Conservation (phyloP, 768 basidiomycete species). For the Plicaturopsis crispa region DNA sequence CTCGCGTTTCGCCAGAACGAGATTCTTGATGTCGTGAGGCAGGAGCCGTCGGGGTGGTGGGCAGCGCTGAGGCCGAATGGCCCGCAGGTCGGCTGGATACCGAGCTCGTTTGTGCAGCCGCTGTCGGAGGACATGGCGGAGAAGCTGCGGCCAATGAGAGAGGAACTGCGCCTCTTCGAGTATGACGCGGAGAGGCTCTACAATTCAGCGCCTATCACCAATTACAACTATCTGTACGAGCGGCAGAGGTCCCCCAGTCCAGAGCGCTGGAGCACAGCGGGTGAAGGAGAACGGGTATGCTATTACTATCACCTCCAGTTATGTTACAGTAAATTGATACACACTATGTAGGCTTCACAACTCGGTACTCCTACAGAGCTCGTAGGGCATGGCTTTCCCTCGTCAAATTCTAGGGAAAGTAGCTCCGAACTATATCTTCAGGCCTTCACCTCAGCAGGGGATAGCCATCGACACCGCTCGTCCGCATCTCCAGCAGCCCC, state of each 20-base stretch:
- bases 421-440: no score
- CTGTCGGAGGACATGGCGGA: constrained; percentile 46
- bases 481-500: no score
- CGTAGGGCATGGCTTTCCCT: no score
- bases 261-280: not conserved
- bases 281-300: no score
- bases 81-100: constrained; percentile 65
- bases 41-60: constrained; percentile 77
- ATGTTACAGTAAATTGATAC: no score
- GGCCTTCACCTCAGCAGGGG: no score
- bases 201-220: constrained; percentile 28
- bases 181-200: constrained; percentile 40
- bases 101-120: constrained; percentile 57
- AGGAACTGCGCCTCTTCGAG: constrained; percentile 37
- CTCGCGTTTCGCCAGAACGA: constrained; percentile 61
- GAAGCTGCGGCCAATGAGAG: constrained; percentile 33
- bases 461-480: no score
- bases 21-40: constrained; percentile 58
- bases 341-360: no score
- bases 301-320: no score
- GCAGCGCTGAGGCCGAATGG: constrained; percentile 56
- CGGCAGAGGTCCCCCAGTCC: constrained; percentile 1
- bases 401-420: no score
- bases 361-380: no score
- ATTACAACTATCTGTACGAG: constrained; percentile 18